Evolutionary conservation across 1,284 basidiomycete genomes (phyloP).

Genomic region (Sphagnurus paluster): DNA sequence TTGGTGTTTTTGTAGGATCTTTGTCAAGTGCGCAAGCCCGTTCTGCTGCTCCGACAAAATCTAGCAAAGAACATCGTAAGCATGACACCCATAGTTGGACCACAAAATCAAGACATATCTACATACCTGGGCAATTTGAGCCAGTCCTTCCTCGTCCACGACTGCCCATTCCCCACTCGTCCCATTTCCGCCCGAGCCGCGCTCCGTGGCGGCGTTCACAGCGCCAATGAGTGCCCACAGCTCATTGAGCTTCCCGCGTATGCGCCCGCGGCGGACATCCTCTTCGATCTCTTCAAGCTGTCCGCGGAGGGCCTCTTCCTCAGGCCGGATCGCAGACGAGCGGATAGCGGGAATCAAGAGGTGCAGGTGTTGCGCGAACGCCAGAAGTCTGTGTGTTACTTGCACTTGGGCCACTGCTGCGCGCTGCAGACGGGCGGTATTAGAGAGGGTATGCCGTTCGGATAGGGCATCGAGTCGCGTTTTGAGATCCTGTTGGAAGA

Average conservation of each 20-base stretch:
- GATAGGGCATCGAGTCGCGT: conserved; percentile 63
- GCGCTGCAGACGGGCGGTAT: conserved; percentile 68
- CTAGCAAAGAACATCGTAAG: conserved; percentile 38
- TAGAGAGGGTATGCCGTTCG: conserved; percentile 68
- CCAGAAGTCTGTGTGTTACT: conserved; percentile 73
- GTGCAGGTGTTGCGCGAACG: conserved; percentile 75
- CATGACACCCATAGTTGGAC: not conserved
- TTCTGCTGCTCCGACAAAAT: conserved; percentile 80
- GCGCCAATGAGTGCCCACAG: conserved; percentile 87
- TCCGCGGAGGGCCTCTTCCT: conserved; percentile 74
- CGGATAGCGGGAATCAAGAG: conserved; percentile 78
- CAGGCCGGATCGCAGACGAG: conserved; percentile 76
- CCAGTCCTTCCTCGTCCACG: conserved; percentile 80
- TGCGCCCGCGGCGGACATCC: conserved; percentile 66
- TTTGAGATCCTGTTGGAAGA: conserved; percentile 58
- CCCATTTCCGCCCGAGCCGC: conserved; percentile 42
- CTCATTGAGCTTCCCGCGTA: conserved; percentile 78
- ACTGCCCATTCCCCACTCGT: conserved; percentile 71
- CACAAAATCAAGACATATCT: conserved; percentile 7
- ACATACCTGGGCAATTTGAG: conserved; percentile 73
- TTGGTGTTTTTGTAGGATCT: conserved; percentile 65
- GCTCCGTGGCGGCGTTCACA: conserved; percentile 62
- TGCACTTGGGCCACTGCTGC: conserved; percentile 71
- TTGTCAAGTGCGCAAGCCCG: conserved; percentile 78
- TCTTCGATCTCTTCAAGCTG: conserved; percentile 77